These are phyloP conservation scores for Aspergillus nidulans DNA, from an alignment of 495 filamentous ascomycete genomes.

Conservation along the genomic window DNA sequence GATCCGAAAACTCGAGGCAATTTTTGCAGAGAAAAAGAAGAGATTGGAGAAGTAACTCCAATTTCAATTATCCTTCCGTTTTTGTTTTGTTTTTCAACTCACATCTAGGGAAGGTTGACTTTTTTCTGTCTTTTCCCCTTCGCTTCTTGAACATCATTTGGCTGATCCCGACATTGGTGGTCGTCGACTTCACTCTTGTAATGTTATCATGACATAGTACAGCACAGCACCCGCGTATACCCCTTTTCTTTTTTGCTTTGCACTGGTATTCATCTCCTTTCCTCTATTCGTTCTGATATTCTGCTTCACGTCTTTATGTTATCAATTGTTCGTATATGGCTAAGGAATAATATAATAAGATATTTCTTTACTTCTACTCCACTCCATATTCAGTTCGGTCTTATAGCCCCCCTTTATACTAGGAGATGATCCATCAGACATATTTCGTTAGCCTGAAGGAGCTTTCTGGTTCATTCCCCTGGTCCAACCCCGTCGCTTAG, in stretches of 20 bases:
- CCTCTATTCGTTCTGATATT: not conserved
- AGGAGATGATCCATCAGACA: too few species aligned
- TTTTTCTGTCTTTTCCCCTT: slow-evolving; percentile 1
- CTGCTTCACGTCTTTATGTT: not conserved
- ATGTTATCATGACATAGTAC: slow-evolving; percentile 5
- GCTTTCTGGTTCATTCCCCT: too few species aligned
- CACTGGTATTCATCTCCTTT: not conserved
- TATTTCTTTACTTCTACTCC: too few species aligned
- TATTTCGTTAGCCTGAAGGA: too few species aligned
- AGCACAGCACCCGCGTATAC: slow-evolving; percentile 10
- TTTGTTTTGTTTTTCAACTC: not conserved
- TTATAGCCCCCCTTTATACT: too few species aligned
- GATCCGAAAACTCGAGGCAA: slow-evolving; percentile 60
- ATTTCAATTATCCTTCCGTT: not conserved
- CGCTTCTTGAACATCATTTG: not conserved
- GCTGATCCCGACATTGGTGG: not conserved
- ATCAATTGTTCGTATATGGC: not conserved
- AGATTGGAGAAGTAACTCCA: slow-evolving; percentile 32
- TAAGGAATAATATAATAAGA: too few species aligned
- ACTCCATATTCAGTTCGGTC: too few species aligned
- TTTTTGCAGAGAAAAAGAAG: slow-evolving; percentile 65
- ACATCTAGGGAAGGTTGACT: too few species aligned
- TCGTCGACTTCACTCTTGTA: not conserved
- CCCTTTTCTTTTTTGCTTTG: slow-evolving; percentile 1
- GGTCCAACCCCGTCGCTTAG: too few species aligned